These are phyloP conservation scores for Coemansia sp. DNA, from an alignment of 192 early-diverging fungal species.

Conservation along the genomic window DNA sequence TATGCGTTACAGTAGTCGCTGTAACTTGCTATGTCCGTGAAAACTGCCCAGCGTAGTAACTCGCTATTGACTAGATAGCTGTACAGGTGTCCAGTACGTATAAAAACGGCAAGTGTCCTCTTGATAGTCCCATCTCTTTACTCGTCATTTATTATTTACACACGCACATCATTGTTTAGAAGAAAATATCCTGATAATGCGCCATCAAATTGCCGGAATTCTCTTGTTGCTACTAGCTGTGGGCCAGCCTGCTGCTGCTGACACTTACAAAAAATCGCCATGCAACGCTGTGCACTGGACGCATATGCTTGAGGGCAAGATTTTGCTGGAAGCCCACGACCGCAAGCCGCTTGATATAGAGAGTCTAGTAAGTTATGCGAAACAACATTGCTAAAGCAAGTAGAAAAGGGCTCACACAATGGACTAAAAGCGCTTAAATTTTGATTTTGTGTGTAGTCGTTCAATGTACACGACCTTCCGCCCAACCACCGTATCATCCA, in stretches of 20 bases:
- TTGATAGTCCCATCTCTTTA: background rate
- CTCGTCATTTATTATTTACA: background rate
- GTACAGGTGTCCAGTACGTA: background rate
- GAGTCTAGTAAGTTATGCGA: constrained; percentile 23
- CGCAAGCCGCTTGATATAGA: constrained; percentile 37
- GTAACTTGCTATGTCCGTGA: background rate
- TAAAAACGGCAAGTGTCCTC: background rate
- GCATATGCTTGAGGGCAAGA: constrained; percentile 41
- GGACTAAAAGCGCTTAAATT: background rate
- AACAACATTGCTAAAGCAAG: background rate
- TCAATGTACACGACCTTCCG: constrained; percentile 40
- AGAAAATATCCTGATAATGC: background rate
- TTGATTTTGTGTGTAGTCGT: constrained; percentile 11
- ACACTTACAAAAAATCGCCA: constrained; percentile 40
- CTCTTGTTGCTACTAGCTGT: background rate
- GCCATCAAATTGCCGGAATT: background rate
- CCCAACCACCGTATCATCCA: constrained; percentile 49
- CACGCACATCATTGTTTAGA: background rate
- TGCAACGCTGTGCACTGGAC: constrained; percentile 53
- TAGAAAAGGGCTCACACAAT: background rate
- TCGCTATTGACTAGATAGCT: background rate
- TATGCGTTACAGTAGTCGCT: background rate
- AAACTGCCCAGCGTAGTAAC: background rate
- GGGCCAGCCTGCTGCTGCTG: background rate
- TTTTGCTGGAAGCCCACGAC: constrained; percentile 39